Evolutionary conservation across 495 filamentous ascomycete species (phyloP).

Genomic region (Pseudotulostoma volvatum): DNA sequence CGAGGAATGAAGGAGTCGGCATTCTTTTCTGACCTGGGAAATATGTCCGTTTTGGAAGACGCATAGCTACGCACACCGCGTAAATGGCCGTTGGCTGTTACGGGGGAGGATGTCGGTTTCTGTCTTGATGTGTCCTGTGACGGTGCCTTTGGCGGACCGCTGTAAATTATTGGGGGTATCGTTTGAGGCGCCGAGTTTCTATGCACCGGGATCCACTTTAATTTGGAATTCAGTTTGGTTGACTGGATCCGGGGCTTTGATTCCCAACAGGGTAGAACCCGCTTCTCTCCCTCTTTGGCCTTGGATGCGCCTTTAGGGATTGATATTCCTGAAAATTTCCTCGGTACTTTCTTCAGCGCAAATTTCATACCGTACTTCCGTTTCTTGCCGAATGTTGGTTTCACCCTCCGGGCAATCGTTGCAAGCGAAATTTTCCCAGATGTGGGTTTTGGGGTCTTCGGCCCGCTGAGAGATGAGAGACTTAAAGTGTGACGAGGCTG

Average conservation of each 20-base stretch:
- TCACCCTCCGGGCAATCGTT: constrained; percentile 24
- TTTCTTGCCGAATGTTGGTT: too few species aligned
- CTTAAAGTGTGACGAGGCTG: constrained; percentile 2
- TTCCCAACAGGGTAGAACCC: too few species aligned
- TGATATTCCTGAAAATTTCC: too few species aligned
- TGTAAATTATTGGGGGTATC: too few species aligned
- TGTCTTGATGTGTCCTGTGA: constrained; percentile 13
- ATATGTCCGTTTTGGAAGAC: constrained; percentile 29
- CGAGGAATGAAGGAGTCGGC: constrained; percentile 41
- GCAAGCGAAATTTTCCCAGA: constrained; percentile 16
- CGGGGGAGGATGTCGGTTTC: constrained; percentile 12
- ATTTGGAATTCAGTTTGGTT: too few species aligned
- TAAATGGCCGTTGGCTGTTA: constrained; percentile 8
- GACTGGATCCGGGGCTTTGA: too few species aligned
- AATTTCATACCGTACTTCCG: too few species aligned
- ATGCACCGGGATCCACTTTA: too few species aligned
- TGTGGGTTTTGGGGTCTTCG: constrained; percentile 7
- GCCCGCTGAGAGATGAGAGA: constrained; percentile 3
- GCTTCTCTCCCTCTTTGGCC: too few species aligned
- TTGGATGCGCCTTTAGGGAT: too few species aligned
- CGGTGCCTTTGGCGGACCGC: constrained; percentile 26
- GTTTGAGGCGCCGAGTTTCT: too few species aligned
- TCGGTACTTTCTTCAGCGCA: too few species aligned
- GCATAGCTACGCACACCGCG: constrained; percentile 10
- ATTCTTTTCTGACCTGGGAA: constrained; percentile 35